Base-by-base conservation (phyloP, 1,284 basidiomycete species). In the Stygiomarasmius scandens region DNA sequence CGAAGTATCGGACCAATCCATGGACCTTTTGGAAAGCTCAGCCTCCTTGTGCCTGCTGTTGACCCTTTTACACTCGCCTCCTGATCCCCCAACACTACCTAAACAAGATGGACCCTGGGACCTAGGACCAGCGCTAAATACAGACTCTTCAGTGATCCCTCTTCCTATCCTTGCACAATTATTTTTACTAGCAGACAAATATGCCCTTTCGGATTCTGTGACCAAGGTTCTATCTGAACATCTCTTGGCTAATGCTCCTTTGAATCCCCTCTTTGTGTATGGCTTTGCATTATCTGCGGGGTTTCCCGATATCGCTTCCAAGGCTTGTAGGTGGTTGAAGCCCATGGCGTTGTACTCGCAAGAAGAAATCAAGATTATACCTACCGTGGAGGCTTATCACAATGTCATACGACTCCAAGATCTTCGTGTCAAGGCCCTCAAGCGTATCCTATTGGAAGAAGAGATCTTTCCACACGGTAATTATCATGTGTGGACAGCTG, bases 381-480 rank as follows among this genome's bases (percentile, higher is more conserved):
- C 85, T 20, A 79, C 70, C n/a, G 78, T 80, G 20, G 66, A 77
- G 46, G 82, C 84, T 12, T 86, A 86, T 62, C 87, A 89, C 63
- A 73, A 78, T 57, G 72, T 89, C 19, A 74, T 83, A 48, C 76
- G 74, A 43, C 70, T 89, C 52, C 87, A 89, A 58, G 74, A 76
- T 51, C 69, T 77, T 58, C 79, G 87, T 49, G 75, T 81, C 32
- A 75, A 77, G 64, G 72, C 73, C 32, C 67, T 89, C 48, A 76
- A 77, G 45, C 72, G 76, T 22, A 68, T 84, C 5, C 65, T 88
- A 23, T 65, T 82, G 43, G 73, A 70, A 19, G 85, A 87, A 63
- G 79, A 83, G 25, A 74, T 89, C 32, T 89, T 89, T 63, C 87
- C 87, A 20, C 83, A 86, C 69, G 84, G 84, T 77, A 54, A 59